Evolutionary conservation across 2,329 filamentous ascomycete species (phyloP), one percentile per base, ranked within the genome.

Genomic region (Acarospora socialis): DNA sequence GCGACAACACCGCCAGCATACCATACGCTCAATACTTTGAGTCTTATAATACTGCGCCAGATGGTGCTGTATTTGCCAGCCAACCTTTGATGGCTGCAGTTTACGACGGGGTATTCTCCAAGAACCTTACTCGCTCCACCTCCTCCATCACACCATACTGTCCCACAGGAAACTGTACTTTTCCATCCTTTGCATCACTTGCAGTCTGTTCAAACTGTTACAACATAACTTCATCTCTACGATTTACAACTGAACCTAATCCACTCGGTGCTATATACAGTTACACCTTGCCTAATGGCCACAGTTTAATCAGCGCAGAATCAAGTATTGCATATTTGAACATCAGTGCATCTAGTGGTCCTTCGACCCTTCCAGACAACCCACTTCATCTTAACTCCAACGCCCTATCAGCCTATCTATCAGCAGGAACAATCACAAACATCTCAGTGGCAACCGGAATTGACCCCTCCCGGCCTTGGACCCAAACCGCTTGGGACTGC

Each of bases 121-220:
- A 7, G n/a, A 32, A 32, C 27, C 19, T 32, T n/a, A 12, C 30
- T 27, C 5, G 13, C 10, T 12, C 19, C 7, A 21, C 10, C 20
- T 28, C 30, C 30, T 10, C 19, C n/a, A 15, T 32, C 6, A 32
- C 19, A 6, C 10, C 30, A 26, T 22, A 32, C 16, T 32, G 30
- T 28, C n/a, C 30, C 19, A 26, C 19, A n/a, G 21, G 30, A n/a
- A 32, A 32, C 19, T 32, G 30, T 22, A 32, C 30, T 5, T 32
- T 32, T 15, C 30, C 18, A 8, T n/a, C 5, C 5, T 32, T 27
- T 17, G 30, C 30, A n/a, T 32, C 30, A 18, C 19, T 32, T 7
- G 30, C 30, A 8, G 30, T 32, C n/a, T 32, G 30, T 27, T 32
- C 30, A 7, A 25, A 32, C n/a, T 32, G 30, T 14, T 7, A 7